phyloP scores from a whole-genome alignment of 352 stramenopile species.

The Phytophthora europaea region DNA sequence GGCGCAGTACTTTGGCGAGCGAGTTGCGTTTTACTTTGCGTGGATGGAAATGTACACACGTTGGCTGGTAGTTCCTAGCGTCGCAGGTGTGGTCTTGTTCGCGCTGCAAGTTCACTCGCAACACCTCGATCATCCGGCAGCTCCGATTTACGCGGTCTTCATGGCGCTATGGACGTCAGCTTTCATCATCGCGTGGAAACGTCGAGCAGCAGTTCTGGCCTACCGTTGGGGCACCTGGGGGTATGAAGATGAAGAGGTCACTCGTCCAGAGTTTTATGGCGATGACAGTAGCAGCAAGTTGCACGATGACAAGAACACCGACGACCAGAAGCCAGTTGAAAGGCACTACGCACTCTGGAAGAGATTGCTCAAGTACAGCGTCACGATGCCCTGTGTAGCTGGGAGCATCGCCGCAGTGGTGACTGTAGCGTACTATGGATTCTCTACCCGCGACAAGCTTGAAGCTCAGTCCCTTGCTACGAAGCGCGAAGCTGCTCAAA shows the following conservation, averaged over 20 bases:
- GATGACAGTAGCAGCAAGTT: constrained; percentile 27
- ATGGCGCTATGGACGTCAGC: constrained; percentile 92
- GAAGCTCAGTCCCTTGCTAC: constrained; percentile 60
- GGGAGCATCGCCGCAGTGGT: constrained; percentile 69
- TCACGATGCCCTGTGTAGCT: constrained; percentile 75
- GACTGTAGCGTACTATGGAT: constrained; percentile 68
- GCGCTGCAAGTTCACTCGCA: constrained; percentile 63
- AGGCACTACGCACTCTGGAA: constrained; percentile 79
- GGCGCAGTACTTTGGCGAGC: constrained; percentile 93
- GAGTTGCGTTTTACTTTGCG: constrained; percentile 94
- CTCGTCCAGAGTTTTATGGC: constrained; percentile 86
- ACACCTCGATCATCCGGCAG: constrained; percentile 83
- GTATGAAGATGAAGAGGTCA: constrained; percentile 89
- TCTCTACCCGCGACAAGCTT: constrained; percentile 84
- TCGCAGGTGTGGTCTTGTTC: constrained; percentile 82
- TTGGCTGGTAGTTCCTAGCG: constrained; percentile 86
- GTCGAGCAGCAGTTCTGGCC: constrained; percentile 77
- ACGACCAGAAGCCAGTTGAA: constrained; percentile 19
- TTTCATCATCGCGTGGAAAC: constrained; percentile 91
- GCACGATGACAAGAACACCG: constrained; percentile 1
- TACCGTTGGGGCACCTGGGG: constrained; percentile 92
- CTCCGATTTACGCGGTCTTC: constrained; percentile 87
- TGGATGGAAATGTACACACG: constrained; percentile 94
- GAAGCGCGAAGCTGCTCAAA: constrained; percentile 46
- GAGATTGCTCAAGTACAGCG: constrained; percentile 76